A percentile compares a stretch with the other conserved stretches of the same genome.
These are phyloP conservation scores for Knufia fluminis DNA, from an alignment of 2,329 filamentous ascomycete genomes.

Conservation along the genomic window DNA sequence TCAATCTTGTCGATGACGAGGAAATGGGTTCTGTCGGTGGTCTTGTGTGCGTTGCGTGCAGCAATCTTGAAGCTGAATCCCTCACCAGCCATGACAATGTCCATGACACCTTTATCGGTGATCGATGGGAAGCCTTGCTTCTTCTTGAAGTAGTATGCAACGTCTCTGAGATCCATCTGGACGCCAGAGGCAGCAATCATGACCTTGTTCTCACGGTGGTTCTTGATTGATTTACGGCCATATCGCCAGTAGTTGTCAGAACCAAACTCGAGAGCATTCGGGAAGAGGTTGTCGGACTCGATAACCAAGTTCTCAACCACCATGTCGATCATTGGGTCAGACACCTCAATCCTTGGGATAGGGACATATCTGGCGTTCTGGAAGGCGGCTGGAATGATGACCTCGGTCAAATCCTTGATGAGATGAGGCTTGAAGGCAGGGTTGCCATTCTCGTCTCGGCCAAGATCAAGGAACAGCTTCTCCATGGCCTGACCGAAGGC, in stretches of 20 bases:
- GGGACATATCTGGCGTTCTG: constrained; percentile 84
- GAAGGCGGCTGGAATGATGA: constrained; percentile 74
- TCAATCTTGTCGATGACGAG: constrained; percentile 90
- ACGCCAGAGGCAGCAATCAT: constrained; percentile 81
- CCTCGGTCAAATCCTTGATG: constrained; percentile 74
- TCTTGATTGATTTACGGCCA: constrained; percentile 79
- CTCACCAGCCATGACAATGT: constrained; percentile 76
- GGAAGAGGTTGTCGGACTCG: constrained; percentile 93
- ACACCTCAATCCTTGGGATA: constrained; percentile 87
- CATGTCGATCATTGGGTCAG: constrained; percentile 72
- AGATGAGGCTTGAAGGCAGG: constrained; percentile 85
- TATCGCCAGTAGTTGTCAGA: constrained; percentile 93
- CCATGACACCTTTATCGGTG: constrained; percentile 78
- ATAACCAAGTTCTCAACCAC: constrained; percentile 91
- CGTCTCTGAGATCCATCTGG: constrained; percentile 80
- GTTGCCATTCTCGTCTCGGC: constrained; percentile 76
- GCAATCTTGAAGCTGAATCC: constrained; percentile 90
- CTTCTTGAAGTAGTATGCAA: constrained; percentile 89
- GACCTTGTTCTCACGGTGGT: constrained; percentile 71
- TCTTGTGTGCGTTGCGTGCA: constrained; percentile 68
- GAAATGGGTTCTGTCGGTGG: constrained; percentile 66
- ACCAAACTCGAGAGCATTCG: constrained; percentile 78
- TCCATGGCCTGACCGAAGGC: constrained; percentile 65
- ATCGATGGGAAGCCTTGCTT: constrained; percentile 88
- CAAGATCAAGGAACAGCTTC: constrained; percentile 84